Evolutionary conservation across 2,329 filamentous ascomycete species (phyloP).

Genomic region (Ophiostoma sp.): DNA sequence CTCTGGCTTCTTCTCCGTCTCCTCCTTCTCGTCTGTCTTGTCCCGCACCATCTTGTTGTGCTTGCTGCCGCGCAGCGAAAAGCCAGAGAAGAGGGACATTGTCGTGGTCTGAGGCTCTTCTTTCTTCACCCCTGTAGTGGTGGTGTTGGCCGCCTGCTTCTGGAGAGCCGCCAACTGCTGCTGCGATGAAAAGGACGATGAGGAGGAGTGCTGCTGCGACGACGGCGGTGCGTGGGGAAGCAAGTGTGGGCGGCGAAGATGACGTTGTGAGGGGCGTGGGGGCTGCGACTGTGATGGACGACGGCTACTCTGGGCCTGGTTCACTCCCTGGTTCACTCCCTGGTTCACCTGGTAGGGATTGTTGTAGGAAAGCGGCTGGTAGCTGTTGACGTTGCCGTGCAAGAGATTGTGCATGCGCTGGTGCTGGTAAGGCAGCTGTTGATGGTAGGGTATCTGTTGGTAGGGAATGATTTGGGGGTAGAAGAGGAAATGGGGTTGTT

Average conservation of each 20-base stretch:
- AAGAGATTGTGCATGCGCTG: conserved; percentile 16
- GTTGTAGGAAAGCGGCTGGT: background rate
- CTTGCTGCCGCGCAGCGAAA: conserved; percentile 12
- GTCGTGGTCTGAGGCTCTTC: background rate
- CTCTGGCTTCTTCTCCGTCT: background rate
- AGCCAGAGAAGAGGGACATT: background rate
- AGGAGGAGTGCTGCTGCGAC: conserved; percentile 1
- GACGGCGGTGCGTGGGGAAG: background rate
- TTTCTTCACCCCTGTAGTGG: too few relatives aligned
- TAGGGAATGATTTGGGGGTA: conserved; percentile 4
- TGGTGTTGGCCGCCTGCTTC: background rate
- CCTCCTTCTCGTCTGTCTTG: background rate
- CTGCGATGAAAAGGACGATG: conserved; percentile 11
- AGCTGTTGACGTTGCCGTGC: background rate
- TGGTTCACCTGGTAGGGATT: background rate
- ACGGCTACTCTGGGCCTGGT: background rate
- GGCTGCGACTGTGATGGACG: background rate
- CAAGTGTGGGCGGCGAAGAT: background rate
- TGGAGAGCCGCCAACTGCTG: background rate
- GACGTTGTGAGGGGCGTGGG: background rate
- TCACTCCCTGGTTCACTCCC: background rate
- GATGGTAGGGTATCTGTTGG: conserved; percentile 10
- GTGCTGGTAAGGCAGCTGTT: conserved; percentile 8
- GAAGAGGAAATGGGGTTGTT: background rate
- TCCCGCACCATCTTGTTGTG: background rate